Evolutionary conservation across 1,284 basidiomycete genomes (phyloP).

Genomic region (Boletus semigastroideus): DNA sequence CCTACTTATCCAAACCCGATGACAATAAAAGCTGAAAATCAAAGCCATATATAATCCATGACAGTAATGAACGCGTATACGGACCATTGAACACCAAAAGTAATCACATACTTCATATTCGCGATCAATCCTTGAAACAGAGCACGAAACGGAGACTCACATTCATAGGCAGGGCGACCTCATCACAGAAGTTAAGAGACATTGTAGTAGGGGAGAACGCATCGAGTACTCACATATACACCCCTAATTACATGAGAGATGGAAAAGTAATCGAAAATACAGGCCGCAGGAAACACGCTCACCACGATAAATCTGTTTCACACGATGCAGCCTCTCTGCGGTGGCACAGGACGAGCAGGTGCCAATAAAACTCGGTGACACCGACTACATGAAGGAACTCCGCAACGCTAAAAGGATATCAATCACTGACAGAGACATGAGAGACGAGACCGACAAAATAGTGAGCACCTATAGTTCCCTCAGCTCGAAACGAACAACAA

Average conservation of each 20-base stretch:
- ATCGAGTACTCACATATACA: conserved; percentile 1
- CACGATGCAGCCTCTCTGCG: neutral
- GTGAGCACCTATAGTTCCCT: conserved; percentile 4
- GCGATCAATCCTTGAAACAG: neutral
- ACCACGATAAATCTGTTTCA: conserved; percentile 5
- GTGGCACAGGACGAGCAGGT: conserved; percentile 7
- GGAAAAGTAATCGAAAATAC: neutral
- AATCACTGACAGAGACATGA: neutral
- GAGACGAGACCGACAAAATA: conserved; percentile 4
- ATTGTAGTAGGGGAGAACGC: neutral
- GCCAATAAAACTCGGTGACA: conserved; percentile 2
- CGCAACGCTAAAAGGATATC: conserved; percentile 2
- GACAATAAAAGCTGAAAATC: conserved; percentile 12
- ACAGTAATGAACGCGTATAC: neutral
- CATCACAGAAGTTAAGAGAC: neutral
- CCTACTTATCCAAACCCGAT: conserved; percentile 20
- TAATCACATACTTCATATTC: conserved; percentile 3
- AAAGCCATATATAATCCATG: neutral
- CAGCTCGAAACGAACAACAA: neutral
- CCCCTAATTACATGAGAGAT: conserved; percentile 3
- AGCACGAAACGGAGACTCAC: neutral
- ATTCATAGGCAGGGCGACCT: conserved; percentile 2
- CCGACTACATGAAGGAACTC: conserved; percentile 9
- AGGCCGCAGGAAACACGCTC: neutral
- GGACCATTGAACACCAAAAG: conserved; percentile 11